Evolutionary conservation across 352 stramenopile genomes (phyloP), one percentile per base, ranked within the genome.

Genomic region (Pythium oligandrum): DNA sequence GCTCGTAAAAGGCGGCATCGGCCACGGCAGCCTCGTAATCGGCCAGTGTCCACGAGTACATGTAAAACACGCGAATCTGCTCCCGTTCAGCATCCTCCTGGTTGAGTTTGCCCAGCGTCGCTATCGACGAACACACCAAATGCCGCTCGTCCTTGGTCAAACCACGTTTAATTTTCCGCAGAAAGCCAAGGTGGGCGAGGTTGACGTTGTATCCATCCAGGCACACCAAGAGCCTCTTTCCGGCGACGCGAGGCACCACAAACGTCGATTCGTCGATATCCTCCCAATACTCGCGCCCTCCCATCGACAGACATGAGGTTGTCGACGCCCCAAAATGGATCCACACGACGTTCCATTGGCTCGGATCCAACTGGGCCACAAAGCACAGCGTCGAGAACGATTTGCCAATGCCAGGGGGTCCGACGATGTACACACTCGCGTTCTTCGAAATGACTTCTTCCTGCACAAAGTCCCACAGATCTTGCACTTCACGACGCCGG

Each of bases 301-400:
- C 43, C 9, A 48, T 7, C 6, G 17, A 7, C 43, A 48, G 10
- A 30, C 45, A 64, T 1, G 26, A 43, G 6, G 17, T 52, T 6
- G 8, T 32, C 1, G 10, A 37, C 44, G 0, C 10, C 0, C 12
- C 31, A n/a, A 66, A 51, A 52, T 61, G 55, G 44, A 68, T 51
- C 61, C 61, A 68, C 31, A 61, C 51, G 36, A 64, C 48, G 35
- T 64, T 51, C 61, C 55, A 68, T 48, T 68, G 36, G 31, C 54
- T 5, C 4, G 2, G 61, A 64, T 64, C 43, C 46, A 68, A 55
- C 26, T 44, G 53, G 43, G 51, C 56, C 34, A 32, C 43, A 56
- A 58, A 67, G 39, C 51, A 40, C 11, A 64, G 45, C 48, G 42
- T 61, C 5, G 35, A 36, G 12, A 38, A 45, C 33, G 51, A 61